Evolutionary conservation across 768 basidiomycete genomes (phyloP).

Genomic region (Lactarius psammicola): DNA sequence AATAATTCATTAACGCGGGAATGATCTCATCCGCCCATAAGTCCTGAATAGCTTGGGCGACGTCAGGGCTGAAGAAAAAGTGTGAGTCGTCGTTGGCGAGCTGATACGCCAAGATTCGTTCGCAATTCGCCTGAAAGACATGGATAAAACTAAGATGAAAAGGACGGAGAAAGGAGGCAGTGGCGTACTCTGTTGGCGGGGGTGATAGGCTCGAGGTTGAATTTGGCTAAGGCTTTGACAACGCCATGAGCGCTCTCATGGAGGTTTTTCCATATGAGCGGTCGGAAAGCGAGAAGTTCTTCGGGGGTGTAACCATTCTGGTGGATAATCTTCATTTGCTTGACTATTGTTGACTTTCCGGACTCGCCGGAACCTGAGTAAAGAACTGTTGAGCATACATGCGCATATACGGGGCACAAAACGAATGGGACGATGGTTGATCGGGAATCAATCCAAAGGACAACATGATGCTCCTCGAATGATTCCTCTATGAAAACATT

Average conservation of each 20-base stretch:
- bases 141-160: slow-evolving; percentile 21
- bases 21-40: slow-evolving; percentile 69
- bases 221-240: slow-evolving; percentile 81
- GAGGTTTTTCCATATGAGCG: slow-evolving; percentile 82
- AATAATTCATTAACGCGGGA: slow-evolving; percentile 51
- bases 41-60: slow-evolving; percentile 65
- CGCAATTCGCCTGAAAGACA: slow-evolving; percentile 44
- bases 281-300: slow-evolving; percentile 73
- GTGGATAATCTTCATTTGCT: slow-evolving; percentile 99
- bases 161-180: slow-evolving; percentile 20
- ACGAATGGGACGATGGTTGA: background rate
- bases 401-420: slow-evolving; percentile 6
- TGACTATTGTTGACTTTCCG: slow-evolving; percentile 94
- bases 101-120: slow-evolving; percentile 60
- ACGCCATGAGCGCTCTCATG: slow-evolving; percentile 87
- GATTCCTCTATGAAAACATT: too few relatives aligned
- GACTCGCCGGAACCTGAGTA: slow-evolving; percentile 85
- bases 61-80: slow-evolving; percentile 51
- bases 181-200: slow-evolving; percentile 56
- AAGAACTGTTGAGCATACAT: slow-evolving; percentile 2
- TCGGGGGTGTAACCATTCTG: slow-evolving; percentile 82
- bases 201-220: slow-evolving; percentile 73
- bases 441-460: background rate
- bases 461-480: background rate
- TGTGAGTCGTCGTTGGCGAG: slow-evolving; percentile 41